Evolutionary conservation across 225 moss, liverwort and hornwort genomes (phyloP).

Genomic region (Pleurozium schreberi): DNA sequence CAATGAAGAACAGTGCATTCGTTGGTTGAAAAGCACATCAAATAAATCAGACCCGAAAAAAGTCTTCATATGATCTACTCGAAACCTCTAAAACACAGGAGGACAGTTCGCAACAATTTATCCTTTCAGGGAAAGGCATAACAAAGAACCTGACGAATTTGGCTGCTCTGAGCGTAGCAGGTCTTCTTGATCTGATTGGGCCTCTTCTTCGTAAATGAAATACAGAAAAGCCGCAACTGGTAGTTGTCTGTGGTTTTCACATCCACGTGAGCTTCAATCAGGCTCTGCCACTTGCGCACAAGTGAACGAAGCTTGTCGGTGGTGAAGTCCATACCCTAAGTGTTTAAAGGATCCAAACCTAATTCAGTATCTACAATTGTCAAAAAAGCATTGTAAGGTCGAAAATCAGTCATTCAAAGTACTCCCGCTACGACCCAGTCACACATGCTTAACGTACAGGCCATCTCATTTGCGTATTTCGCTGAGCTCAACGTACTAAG

Average conservation of each 20-base stretch:
- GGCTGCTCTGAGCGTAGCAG: not conserved
- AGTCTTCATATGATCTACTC: not conserved
- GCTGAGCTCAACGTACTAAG: not conserved
- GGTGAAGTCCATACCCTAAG: not conserved
- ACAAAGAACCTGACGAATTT: not conserved
- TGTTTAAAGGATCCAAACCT: not conserved
- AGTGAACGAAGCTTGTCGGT: not conserved
- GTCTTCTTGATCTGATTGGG: not conserved
- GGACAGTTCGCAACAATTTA: not conserved
- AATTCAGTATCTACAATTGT: not conserved
- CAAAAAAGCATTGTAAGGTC: not conserved
- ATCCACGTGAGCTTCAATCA: not conserved
- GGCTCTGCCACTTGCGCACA: not conserved
- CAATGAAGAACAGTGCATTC: not conserved
- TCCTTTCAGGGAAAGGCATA: not conserved
- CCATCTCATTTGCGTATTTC: not conserved
- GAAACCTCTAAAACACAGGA: not conserved
- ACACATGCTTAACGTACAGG: not conserved
- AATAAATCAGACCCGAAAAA: not conserved
- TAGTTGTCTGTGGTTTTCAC: not conserved
- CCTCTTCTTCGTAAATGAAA: not conserved
- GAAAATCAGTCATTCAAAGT: not conserved
- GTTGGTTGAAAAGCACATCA: not conserved
- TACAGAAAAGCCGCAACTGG: not conserved
- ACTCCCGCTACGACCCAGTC: not conserved